Evolutionary conservation across 768 basidiomycete species (phyloP), one percentile per base, ranked within the genome.

Genomic region (Tubosaeta sp.): DNA sequence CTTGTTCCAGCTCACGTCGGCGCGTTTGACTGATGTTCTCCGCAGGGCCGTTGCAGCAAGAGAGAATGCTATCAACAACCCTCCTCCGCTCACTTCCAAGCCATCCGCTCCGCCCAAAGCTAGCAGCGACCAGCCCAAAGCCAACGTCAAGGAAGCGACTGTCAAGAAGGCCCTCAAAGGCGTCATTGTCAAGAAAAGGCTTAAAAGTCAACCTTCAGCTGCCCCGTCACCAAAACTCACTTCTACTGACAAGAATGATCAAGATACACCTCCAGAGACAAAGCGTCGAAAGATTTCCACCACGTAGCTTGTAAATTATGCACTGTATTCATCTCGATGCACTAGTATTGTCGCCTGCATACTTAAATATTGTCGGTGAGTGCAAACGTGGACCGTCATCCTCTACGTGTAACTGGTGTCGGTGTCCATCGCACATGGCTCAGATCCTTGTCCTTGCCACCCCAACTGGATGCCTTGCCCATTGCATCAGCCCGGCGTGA

Each of bases 351-450:
- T 59, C 57, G 36, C 29, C 40, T 46, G 49, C 51, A 58, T 44
- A 50, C 50, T 39, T 40, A 29, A 49, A 36, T 39, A 35, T 43
- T 19, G 31, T 14, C 40, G 47, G 49, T 54, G 36, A 53, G 52
- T 39, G 22, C 45, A 14, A 14, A 5, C 13, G 16, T n/a, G 24
- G 14, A 16, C 44, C 51, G 22, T 64, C 52, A 64, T 41, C 58
- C 48, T 46, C 51, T 66, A 54, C 81, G 71, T 30, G 72, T 63
- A 16, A 69, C 68, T n/a, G 74, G 87, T 34, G 86, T 90, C 8
- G 88, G 88, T 38, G 89, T 91, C 89, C 89, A 91, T 61, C 88
- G 71, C 19, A 87, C 76, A 29, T 74, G 74, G 56, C 78, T 80
- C 44, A 88, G 59, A 57, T 88, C 87, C 53, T 75, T 79, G 52